phyloP scores from a whole-genome alignment of 371 early-diverging fungal genomes.

The Mortierella sp. region DNA sequence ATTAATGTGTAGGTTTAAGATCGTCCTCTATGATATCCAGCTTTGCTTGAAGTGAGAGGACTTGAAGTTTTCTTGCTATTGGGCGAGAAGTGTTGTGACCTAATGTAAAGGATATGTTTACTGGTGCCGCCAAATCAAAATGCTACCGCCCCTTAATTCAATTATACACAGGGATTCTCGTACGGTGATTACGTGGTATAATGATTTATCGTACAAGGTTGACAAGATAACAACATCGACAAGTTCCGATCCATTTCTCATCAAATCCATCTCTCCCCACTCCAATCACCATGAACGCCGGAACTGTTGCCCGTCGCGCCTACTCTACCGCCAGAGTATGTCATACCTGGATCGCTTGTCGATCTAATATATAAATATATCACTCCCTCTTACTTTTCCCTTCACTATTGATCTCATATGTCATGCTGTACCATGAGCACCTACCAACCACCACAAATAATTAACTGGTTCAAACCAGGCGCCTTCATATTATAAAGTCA shows the following conservation, averaged over 20 bases:
- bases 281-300: constrained; percentile 44
- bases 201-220: background rate
- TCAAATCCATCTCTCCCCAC: constrained; percentile 17
- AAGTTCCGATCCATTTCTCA: constrained; percentile 11
- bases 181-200: background rate
- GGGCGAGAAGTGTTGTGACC: too few species aligned
- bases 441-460: background rate
- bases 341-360: constrained; percentile 1
- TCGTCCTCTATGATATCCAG: too few species aligned
- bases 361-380: background rate
- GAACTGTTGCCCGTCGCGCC: constrained; percentile 55
- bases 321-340: constrained; percentile 55
- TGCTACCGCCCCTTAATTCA: too few species aligned
- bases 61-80: too few species aligned
- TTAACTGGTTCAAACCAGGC: background rate
- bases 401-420: background rate
- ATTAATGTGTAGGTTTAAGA: too few species aligned
- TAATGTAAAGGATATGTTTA: too few species aligned
- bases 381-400: background rate
- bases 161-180: too few species aligned
- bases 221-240: constrained; percentile 8
- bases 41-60: too few species aligned
- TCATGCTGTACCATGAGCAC: background rate
- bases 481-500: background rate
- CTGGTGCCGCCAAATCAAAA: too few species aligned